Evolutionary conservation across 2,329 filamentous ascomycete genomes (phyloP), one percentile per base, ranked within the genome.

Genomic region (Fusarium sp.): DNA sequence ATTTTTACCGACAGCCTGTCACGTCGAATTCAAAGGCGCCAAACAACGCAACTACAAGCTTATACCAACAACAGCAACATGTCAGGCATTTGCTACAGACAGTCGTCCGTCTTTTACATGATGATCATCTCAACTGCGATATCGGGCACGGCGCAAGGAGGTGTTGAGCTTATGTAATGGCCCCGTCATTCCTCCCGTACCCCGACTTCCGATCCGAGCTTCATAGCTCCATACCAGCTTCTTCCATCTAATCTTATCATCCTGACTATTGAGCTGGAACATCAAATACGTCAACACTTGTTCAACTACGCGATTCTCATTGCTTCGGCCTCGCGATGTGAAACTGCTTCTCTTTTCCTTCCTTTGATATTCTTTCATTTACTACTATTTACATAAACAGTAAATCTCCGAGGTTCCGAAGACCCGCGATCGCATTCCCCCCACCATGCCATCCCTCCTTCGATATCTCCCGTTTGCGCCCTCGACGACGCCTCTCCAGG

Each of bases 401-500:
- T 33, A 56, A 64, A 39, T 31, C 52, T 66, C 39, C 31, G 24
- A 57, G 58, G 13, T 29, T 27, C 54, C 54, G 54, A 35, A 22
- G 16, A 33, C 14, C 41, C 68, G 39, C 24, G 63, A 69, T 64
- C 65, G 61, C 43, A n/a, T 64, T 31, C 35, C 48, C 69, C 64
- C 54, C 68, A 71, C 69, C 62, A 85, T 85, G 82, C 67, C 80
- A 63, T 77, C 82, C 50, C 77, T 88, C 37, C 76, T 82, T 72
- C 87, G 85, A 66, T 82, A 85, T 71, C 83, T 91, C 63, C 91
- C 91, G 31, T 92, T 92, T 82, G 86, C 89, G 71, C 82, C 86
- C 24, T 86, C 88, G 52, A 90, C 89, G n/a, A 92, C 91, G 14
- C 84, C 87, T 6, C 81, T 89, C 22, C 91, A 93, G 79, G 91